A percentile compares a stretch with the other conserved stretches of the same genome.
These are phyloP conservation scores for Suhomyces sp. DNA, from an alignment of 805 yeast species.

Conservation along the genomic window DNA sequence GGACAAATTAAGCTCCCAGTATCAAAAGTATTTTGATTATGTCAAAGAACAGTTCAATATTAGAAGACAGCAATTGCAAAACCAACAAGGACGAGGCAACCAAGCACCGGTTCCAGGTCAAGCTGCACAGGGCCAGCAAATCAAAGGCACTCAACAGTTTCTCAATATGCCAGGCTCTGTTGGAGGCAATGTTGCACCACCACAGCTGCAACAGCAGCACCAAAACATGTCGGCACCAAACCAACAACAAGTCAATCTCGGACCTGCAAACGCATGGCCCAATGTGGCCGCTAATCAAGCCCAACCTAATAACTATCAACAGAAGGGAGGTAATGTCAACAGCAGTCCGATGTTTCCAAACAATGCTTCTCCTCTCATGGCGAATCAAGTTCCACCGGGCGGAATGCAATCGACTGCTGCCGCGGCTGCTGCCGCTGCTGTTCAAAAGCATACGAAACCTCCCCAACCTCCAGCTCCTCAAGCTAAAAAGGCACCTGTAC, in stretches of 20 bases:
- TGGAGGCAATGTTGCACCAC: slow-evolving; percentile 11
- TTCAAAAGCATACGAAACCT: slow-evolving; percentile 1
- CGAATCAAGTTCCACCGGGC: slow-evolving; percentile 1
- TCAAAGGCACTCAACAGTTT: slow-evolving; percentile 5
- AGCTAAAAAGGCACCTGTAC: slow-evolving; percentile 9
- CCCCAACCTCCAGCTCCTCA: slow-evolving; percentile 8
- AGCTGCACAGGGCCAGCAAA: background rate
- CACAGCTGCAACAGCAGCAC: slow-evolving; percentile 5
- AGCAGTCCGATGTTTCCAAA: slow-evolving; percentile 27
- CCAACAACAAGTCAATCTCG: slow-evolving; percentile 10
- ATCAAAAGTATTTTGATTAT: slow-evolving; percentile 69
- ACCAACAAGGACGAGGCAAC: slow-evolving; percentile 23
- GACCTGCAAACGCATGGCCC: slow-evolving; percentile 14
- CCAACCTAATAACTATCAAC: slow-evolving; percentile 8
- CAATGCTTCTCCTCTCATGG: slow-evolving; percentile 14
- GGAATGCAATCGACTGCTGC: background rate
- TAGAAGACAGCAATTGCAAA: slow-evolving; percentile 35
- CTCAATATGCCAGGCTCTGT: slow-evolving; percentile 1
- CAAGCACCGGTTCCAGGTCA: background rate
- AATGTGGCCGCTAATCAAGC: slow-evolving; percentile 9
- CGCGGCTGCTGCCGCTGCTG: slow-evolving; percentile 1
- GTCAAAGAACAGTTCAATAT: slow-evolving; percentile 60
- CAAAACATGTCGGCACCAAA: background rate
- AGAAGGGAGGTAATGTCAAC: slow-evolving; percentile 10
- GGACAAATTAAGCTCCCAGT: slow-evolving; percentile 67